These are phyloP conservation scores for Huntiella omanensis DNA, from an alignment of 2,329 filamentous ascomycete genomes.

Conservation along the genomic window DNA sequence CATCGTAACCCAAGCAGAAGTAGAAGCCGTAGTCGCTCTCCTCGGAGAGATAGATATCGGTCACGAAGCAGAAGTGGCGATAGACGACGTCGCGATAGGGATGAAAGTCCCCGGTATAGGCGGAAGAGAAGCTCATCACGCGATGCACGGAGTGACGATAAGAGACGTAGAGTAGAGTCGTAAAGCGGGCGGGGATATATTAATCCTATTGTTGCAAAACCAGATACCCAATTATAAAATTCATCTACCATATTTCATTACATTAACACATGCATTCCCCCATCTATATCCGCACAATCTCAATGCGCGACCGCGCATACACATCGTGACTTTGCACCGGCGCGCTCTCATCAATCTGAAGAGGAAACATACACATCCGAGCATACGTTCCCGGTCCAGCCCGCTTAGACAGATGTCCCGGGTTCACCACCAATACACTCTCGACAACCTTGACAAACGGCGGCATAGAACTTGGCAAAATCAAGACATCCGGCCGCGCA, in stretches of 20 bases:
- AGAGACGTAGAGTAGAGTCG: slow-evolving; percentile 36
- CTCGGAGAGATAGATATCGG: slow-evolving; percentile 16
- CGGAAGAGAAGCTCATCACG: slow-evolving; percentile 32
- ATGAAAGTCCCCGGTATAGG: slow-evolving; percentile 17
- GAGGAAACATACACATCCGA: slow-evolving; percentile 54
- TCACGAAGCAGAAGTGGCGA: slow-evolving; percentile 17
- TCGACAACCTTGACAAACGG: slow-evolving; percentile 87
- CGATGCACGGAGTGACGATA: slow-evolving; percentile 36
- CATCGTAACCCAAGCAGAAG: neutral
- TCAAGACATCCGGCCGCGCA: slow-evolving; percentile 64
- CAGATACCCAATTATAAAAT: neutral
- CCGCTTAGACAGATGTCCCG: slow-evolving; percentile 69
- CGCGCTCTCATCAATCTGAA: slow-evolving; percentile 33
- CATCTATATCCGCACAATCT: slow-evolving; percentile 57
- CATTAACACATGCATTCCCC: no score
- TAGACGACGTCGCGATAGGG: slow-evolving; percentile 13
- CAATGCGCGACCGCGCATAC: slow-evolving; percentile 67
- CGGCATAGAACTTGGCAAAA: slow-evolving; percentile 65
- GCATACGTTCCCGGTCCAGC: slow-evolving; percentile 73
- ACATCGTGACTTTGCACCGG: slow-evolving; percentile 53
- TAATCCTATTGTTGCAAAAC: slow-evolving; percentile 8
- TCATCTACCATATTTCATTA: neutral
- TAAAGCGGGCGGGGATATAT: slow-evolving; percentile 15
- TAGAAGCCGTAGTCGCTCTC: slow-evolving; percentile 15
- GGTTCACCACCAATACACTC: slow-evolving; percentile 77